Percentiles rank a stretch among this genome's conserved stretches.
These are phyloP conservation scores for Ogataea sp. DNA, from an alignment of 805 yeast species.

Conservation along the genomic window DNA sequence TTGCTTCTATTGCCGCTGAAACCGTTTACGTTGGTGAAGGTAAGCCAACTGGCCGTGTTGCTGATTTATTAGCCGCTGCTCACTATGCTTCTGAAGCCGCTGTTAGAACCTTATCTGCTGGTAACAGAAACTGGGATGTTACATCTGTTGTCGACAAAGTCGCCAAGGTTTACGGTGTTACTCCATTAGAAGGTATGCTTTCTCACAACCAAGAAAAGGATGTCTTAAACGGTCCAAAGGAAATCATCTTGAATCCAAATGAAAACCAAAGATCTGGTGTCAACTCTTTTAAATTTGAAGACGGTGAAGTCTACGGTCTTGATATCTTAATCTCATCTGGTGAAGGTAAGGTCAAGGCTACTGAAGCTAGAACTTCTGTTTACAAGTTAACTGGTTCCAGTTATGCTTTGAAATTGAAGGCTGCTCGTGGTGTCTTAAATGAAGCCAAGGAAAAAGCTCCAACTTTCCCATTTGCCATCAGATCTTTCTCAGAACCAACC, in stretches of 20 bases:
- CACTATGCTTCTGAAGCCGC: slow-evolving; percentile 79
- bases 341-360: slow-evolving; percentile 57
- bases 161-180: slow-evolving; percentile 49
- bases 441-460: slow-evolving; percentile 62
- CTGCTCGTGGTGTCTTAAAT: slow-evolving; percentile 57
- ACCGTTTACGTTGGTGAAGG: slow-evolving; percentile 56
- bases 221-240: slow-evolving; percentile 66
- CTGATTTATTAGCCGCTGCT: slow-evolving; percentile 65
- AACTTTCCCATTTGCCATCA: slow-evolving; percentile 62
- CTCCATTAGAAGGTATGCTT: slow-evolving; percentile 70
- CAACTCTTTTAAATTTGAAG: slow-evolving; percentile 59
- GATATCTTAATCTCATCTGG: slow-evolving; percentile 59
- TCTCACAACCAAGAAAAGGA: slow-evolving; percentile 63
- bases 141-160: slow-evolving; percentile 58
- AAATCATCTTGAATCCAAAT: slow-evolving; percentile 66
- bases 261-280: slow-evolving; percentile 57
- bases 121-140: slow-evolving; percentile 68
- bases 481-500: slow-evolving; percentile 59
- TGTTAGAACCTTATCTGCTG: slow-evolving; percentile 55
- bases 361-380: slow-evolving; percentile 57
- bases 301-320: slow-evolving; percentile 70
- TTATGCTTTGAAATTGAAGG: slow-evolving; percentile 62
- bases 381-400: slow-evolving; percentile 65
- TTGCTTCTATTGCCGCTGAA: slow-evolving; percentile 62
- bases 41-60: slow-evolving; percentile 44